Percentiles rank a stretch among this genome's conserved stretches.
These are phyloP conservation scores for Paecilomyces dactylethromorphus DNA, from an alignment of 2,329 filamentous ascomycete species.

Conservation along the genomic window DNA sequence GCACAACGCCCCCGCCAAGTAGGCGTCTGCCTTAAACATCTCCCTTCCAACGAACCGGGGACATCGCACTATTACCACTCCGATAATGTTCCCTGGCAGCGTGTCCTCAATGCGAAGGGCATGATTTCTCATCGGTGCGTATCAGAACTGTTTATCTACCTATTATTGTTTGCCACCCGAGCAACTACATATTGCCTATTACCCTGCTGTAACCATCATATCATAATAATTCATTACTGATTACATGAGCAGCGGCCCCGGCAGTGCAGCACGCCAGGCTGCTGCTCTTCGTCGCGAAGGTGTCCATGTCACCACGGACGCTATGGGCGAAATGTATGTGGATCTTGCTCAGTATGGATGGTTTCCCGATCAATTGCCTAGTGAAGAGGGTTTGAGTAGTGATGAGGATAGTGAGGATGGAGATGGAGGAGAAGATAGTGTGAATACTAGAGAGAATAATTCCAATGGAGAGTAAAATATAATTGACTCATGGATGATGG, in stretches of 20 bases:
- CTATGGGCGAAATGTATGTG: slow-evolving; percentile 39
- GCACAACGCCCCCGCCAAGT: slow-evolving; percentile 75
- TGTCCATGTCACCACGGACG: slow-evolving; percentile 33
- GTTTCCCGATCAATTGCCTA: slow-evolving; percentile 46
- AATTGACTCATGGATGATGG: no score
- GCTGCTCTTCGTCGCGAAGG: slow-evolving; percentile 35
- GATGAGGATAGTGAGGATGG: slow-evolving; percentile 6
- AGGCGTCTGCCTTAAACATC: slow-evolving; percentile 81
- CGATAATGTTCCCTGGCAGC: slow-evolving; percentile 85
- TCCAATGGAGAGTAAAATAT: not conserved
- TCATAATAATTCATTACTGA: not conserved
- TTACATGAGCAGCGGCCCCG: slow-evolving; percentile 29
- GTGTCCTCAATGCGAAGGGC: slow-evolving; percentile 83
- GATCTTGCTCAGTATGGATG: slow-evolving; percentile 40
- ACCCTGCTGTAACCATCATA: not conserved
- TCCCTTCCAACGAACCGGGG: slow-evolving; percentile 50
- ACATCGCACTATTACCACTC: slow-evolving; percentile 56
- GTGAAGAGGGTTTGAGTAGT: slow-evolving; percentile 30
- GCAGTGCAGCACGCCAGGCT: slow-evolving; percentile 38
- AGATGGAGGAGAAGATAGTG: not conserved
- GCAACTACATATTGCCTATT: no score
- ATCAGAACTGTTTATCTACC: not conserved
- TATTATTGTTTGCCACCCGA: not conserved
- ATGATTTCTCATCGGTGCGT: slow-evolving; percentile 73
- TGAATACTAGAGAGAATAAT: not conserved